Base-by-base conservation (phyloP, 2,329 filamentous ascomycete genomes). In the Fusarium newnesense region DNA sequence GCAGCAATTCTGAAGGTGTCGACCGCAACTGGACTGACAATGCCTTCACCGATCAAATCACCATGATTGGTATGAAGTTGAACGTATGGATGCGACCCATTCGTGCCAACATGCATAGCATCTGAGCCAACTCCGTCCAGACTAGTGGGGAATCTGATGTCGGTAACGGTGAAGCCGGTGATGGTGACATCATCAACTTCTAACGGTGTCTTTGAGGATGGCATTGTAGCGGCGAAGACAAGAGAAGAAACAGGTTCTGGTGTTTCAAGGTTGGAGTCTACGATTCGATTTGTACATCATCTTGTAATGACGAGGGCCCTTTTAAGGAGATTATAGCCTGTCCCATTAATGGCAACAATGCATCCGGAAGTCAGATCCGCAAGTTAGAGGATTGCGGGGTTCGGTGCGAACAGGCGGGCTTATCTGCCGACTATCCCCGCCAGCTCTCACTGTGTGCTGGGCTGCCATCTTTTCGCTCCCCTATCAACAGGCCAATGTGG, bases 41-140 rank as follows among this genome's bases (percentile, higher is more conserved):
- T 56, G 12, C 52, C 52, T 40, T 56, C 52, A 15, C 52, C 52
- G 7, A 56, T 32, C 2, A 56, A 4, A 7, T 28, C 37, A 13
- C 16, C 2, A 1, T 56, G 52, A 24, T 56, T 42, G 16, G 52
- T 56, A 19, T 42, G 28, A 12, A 56, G 37, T 32, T 56, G 52
- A 32, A 56, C 24, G 15, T 42, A 56, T 24, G 52, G 52, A 42
- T 56, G 52, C 2, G 52, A 56, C 10, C 52, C 52, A 19, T 56
- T 56, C 8, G 52, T 56, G 21, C 52, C 52, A 19, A 56, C 15
- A 32, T 56, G 52, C 52, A 56, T 56, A 15, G 52, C 52, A 12
- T 56, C 52, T 8, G 52, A 56, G 21, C 52, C 52, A 19, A 56
- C 52, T 32, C 52, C 52, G 11, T 56, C 52, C 12, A 56, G 52